phyloP scores from a whole-genome alignment of 2,329 filamentous ascomycete genomes.

The Fusarium sp. region DNA sequence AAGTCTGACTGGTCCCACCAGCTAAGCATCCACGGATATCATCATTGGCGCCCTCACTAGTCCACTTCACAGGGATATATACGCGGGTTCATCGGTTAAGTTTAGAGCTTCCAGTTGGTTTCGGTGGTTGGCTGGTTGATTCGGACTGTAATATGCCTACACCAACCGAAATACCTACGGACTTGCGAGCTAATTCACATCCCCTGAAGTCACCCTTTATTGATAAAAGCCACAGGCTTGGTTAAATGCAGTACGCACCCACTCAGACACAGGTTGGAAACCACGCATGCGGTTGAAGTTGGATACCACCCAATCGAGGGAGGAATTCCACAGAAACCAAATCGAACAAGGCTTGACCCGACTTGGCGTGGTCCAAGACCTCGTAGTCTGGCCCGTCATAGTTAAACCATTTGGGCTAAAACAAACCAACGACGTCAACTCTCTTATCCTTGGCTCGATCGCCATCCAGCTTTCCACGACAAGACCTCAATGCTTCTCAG shows the following conservation, averaged over 20 bases:
- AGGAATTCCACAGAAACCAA: constrained; percentile 30
- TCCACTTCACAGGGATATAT: constrained; percentile 27
- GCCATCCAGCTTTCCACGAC: constrained; percentile 1
- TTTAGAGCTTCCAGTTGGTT: constrained; percentile 26
- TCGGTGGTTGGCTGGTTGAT: constrained; percentile 2
- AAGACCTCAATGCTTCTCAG: constrained; percentile 11
- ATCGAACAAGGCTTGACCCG: constrained; percentile 29
- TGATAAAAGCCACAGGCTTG: background rate
- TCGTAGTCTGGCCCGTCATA: constrained; percentile 25
- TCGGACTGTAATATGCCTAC: background rate
- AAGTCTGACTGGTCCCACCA: background rate
- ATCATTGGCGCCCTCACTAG: constrained; percentile 30
- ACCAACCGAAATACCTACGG: constrained; percentile 13
- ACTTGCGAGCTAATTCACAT: constrained; percentile 7
- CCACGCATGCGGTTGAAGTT: constrained; percentile 21
- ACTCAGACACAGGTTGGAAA: constrained; percentile 4
- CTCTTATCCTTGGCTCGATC: constrained; percentile 23
- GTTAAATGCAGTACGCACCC: constrained; percentile 4
- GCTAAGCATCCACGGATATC: background rate
- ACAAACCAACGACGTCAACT: constrained; percentile 40
- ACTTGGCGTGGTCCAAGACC: constrained; percentile 18
- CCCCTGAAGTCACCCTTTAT: constrained; percentile 14
- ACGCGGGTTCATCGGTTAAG: constrained; percentile 30
- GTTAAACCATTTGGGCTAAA: constrained; percentile 23
- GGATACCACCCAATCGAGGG: constrained; percentile 5